These are phyloP conservation scores for Recurvomyces mirabilis DNA, from an alignment of 495 filamentous ascomycete genomes.

Conservation along the genomic window DNA sequence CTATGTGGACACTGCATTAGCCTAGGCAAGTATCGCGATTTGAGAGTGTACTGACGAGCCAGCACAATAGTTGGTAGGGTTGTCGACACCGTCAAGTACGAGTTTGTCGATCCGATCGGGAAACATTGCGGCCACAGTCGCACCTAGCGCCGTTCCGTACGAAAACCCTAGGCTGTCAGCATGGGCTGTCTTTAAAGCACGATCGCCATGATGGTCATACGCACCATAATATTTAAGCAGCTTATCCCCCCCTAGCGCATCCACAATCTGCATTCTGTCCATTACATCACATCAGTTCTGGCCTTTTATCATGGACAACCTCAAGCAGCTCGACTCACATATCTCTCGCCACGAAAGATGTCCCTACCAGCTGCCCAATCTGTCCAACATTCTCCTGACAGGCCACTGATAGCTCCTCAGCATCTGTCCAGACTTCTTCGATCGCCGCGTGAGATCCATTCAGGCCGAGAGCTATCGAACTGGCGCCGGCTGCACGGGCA, in stretches of 20 bases:
- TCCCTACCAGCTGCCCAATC: neutral
- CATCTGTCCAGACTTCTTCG: neutral
- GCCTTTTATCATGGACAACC: too few species aligned
- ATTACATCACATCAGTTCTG: neutral
- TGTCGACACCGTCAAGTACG: slow-evolving; percentile 6
- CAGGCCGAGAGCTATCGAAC: neutral
- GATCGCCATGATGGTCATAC: neutral
- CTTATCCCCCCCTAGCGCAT: neutral
- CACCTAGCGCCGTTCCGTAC: slow-evolving; percentile 21
- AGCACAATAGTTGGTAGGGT: slow-evolving; percentile 4
- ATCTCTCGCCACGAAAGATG: neutral
- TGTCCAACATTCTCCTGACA: neutral
- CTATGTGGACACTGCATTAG: too few species aligned
- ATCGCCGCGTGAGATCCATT: neutral
- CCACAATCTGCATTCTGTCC: neutral
- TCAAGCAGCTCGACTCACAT: too few species aligned
- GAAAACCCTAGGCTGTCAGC: slow-evolving; percentile 1
- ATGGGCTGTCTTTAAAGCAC: neutral
- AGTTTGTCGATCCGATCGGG: slow-evolving; percentile 35
- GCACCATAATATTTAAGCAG: neutral
- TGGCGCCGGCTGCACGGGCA: neutral
- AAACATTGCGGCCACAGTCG: slow-evolving; percentile 30
- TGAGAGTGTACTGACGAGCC: neutral
- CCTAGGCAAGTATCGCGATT: too few species aligned
- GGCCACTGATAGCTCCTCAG: neutral